These are phyloP conservation scores for Hymenoscyphus repandus DNA, from an alignment of 2,329 filamentous ascomycete species.

Conservation along the genomic window DNA sequence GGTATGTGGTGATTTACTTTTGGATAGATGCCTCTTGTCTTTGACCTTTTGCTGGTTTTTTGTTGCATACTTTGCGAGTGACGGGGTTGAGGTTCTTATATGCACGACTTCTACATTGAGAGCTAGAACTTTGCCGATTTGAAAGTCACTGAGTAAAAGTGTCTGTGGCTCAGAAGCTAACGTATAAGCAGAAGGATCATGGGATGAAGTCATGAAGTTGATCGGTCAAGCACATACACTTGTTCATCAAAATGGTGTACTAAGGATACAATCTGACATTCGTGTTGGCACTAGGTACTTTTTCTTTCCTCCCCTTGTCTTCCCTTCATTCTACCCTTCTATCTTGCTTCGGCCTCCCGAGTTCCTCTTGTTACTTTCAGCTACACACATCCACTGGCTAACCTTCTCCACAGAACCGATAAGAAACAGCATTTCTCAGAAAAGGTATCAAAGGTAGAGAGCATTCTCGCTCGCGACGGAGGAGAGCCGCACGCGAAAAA, in stretches of 20 bases:
- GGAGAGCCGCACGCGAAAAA: background rate
- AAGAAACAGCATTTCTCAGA: constrained; percentile 7
- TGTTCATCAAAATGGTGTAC: constrained; percentile 70
- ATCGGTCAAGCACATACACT: constrained; percentile 82
- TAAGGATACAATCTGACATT: constrained; percentile 84
- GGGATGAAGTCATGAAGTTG: constrained; percentile 80
- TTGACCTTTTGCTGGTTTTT: background rate
- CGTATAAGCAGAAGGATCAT: constrained; percentile 67
- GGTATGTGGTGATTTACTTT: background rate
- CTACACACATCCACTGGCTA: background rate
- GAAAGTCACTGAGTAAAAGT: background rate
- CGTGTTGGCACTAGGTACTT: constrained; percentile 66
- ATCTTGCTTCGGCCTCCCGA: background rate
- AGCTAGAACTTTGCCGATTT: background rate
- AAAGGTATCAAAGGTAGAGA: constrained; percentile 7
- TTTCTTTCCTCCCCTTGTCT: background rate
- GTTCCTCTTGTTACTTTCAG: background rate
- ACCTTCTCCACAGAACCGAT: constrained; percentile 1
- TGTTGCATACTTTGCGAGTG: background rate
- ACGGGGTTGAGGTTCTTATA: background rate
- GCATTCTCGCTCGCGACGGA: constrained; percentile 2
- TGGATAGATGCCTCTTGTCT: too few relatives aligned
- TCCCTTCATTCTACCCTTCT: background rate
- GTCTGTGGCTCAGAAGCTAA: background rate
- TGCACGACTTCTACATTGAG: too few relatives aligned